phyloP scores from a whole-genome alignment of 1,139 yeast species.

The Kodamaea anthophila region DNA sequence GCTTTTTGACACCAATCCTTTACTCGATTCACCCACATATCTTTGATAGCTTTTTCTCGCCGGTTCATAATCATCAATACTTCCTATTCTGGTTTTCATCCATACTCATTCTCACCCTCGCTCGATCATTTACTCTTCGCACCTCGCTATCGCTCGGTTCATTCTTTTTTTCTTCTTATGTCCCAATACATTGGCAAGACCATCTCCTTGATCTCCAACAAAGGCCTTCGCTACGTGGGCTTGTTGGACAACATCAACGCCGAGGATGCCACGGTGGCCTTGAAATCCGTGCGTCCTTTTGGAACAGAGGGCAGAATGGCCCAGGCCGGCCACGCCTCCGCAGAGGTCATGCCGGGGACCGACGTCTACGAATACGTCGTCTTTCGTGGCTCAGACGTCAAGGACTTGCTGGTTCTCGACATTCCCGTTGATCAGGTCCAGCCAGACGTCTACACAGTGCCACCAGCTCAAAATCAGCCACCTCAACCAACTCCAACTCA shows the following conservation, averaged over 20 bases:
- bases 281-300: constrained; percentile 72
- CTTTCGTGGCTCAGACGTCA: constrained; percentile 89
- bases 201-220: constrained; percentile 80
- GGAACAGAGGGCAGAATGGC: constrained; percentile 91
- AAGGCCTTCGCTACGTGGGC: constrained; percentile 88
- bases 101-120: too few species aligned
- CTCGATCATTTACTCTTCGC: too few species aligned
- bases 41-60: too few species aligned
- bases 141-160: too few species aligned
- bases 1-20: too few species aligned
- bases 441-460: constrained; percentile 25
- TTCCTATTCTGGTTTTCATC: too few species aligned
- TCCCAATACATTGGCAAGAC: constrained; percentile 90
- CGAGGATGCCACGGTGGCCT: constrained; percentile 84
- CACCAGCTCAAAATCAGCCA: too few species aligned
- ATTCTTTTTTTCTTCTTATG: constrained; percentile 31
- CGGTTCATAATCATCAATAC: too few species aligned
- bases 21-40: too few species aligned
- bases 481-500: constrained; percentile 3
- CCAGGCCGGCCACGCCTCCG: constrained; percentile 50
- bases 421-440: constrained; percentile 49
- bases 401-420: constrained; percentile 81
- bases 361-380: constrained; percentile 76
- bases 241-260: constrained; percentile 81
- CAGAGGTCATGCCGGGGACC: constrained; percentile 69